Evolutionary conservation across 257 asterid genomes (phyloP).

Genomic region (Scutellaria baicalensis): DNA sequence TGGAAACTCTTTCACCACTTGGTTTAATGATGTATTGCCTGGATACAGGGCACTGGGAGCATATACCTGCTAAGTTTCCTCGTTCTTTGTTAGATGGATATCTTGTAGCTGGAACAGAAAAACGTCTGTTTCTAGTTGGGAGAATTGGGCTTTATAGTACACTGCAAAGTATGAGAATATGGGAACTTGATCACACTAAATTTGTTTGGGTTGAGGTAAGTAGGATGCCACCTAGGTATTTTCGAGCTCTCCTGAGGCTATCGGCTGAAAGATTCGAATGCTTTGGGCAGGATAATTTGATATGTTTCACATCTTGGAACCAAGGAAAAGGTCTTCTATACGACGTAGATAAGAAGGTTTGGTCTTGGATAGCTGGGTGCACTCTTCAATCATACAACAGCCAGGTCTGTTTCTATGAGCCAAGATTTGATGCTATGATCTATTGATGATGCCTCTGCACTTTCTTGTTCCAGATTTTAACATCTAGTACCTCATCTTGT

Average conservation of each 20-base stretch:
- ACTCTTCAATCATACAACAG: conserved; percentile 87
- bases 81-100: conserved; percentile 95
- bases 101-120: conserved; percentile 82
- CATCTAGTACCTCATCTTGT: no score
- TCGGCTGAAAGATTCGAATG: conserved; percentile 98
- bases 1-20: conserved; percentile 27
- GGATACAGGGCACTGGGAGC: conserved; percentile 80
- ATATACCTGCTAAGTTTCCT: conserved; percentile 93
- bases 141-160: conserved; percentile 90
- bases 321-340: conserved; percentile 94
- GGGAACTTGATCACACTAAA: conserved; percentile 92
- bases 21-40: background rate
- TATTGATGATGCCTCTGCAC: conserved; percentile 19
- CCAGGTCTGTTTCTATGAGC: conserved; percentile 97
- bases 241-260: conserved; percentile 81
- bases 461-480: no score
- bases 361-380: conserved; percentile 99
- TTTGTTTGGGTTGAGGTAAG: conserved; percentile 82
- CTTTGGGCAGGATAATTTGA: conserved; percentile 91
- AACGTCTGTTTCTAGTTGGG: conserved; percentile 85
- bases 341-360: conserved; percentile 80
- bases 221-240: conserved; percentile 91
- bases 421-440: conserved; percentile 83
- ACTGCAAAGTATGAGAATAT: conserved; percentile 92
- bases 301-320: conserved; percentile 97